These are phyloP conservation scores for Penicillium egyptiacum DNA, from an alignment of 495 filamentous ascomycete genomes.

Conservation along the genomic window DNA sequence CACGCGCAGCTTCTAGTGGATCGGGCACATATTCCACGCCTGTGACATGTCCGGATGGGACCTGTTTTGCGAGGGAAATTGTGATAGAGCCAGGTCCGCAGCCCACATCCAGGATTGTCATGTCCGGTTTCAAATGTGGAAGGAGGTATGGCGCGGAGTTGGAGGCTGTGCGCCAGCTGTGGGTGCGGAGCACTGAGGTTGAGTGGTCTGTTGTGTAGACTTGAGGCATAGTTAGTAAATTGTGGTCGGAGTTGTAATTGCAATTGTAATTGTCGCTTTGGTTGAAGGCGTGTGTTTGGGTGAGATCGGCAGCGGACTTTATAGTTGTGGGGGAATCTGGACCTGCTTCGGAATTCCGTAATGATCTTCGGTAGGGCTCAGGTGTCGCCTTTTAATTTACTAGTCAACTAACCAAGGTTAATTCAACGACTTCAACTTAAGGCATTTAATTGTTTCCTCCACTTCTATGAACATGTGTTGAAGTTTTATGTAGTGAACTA, in stretches of 20 bases:
- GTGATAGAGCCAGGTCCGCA: slow-evolving; percentile 62
- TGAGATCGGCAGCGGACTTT: background rate
- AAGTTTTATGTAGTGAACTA: background rate
- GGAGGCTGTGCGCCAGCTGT: slow-evolving; percentile 51
- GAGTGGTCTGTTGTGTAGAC: slow-evolving; percentile 54
- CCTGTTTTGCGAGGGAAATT: slow-evolving; percentile 48
- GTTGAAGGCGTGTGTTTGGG: background rate
- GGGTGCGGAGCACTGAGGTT: slow-evolving; percentile 47
- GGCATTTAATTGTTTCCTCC: background rate
- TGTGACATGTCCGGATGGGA: slow-evolving; percentile 48
- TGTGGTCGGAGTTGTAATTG: background rate
- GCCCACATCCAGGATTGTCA: slow-evolving; percentile 57
- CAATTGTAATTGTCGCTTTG: background rate
- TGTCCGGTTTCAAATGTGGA: slow-evolving; percentile 43
- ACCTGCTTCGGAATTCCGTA: slow-evolving; percentile 9
- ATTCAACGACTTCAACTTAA: background rate
- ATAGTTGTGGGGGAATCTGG: slow-evolving; percentile 16
- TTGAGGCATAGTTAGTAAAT: slow-evolving; percentile 11
- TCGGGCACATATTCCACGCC: slow-evolving; percentile 45
- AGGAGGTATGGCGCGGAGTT: slow-evolving; percentile 55
- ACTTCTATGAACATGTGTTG: background rate
- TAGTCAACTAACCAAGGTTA: no score
- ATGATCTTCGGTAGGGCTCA: background rate
- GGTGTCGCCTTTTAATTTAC: background rate
- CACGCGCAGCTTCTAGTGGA: slow-evolving; percentile 43